Conservation (phyloP, 345 rosid species). For the Ailanthus altissimus region DNA sequence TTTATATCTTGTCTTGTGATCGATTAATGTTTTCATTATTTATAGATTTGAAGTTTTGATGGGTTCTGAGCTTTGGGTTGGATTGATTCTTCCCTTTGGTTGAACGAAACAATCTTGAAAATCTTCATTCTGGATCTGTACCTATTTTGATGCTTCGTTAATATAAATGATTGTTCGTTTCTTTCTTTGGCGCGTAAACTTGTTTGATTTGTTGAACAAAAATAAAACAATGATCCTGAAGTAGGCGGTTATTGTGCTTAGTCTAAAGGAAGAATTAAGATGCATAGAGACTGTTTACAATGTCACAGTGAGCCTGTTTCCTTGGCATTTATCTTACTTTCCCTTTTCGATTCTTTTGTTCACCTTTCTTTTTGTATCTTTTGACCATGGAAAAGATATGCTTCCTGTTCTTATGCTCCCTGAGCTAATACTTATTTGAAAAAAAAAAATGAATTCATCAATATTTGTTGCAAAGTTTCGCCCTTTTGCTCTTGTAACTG, state of each 20-base stretch:
- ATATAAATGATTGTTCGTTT: not conserved
- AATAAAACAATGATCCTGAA: too few species aligned
- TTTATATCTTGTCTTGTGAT: not conserved
- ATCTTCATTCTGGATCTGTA: conserved; percentile 6
- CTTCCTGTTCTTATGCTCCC: not conserved
- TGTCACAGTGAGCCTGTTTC: conserved; percentile 1
- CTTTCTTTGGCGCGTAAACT: not conserved
- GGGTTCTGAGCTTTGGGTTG: not conserved
- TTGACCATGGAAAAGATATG: not conserved
- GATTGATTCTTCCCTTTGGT: not conserved
- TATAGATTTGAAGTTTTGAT: not conserved
- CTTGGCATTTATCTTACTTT: not conserved
- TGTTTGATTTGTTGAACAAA: not conserved
- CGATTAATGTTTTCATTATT: not conserved
- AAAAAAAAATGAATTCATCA: not conserved
- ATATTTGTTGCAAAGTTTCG: not conserved
- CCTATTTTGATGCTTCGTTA: not conserved
- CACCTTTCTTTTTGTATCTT: not conserved
- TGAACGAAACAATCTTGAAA: not conserved
- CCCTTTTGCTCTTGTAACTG: not conserved
- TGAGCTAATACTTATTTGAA: not conserved
- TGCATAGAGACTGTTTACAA: not conserved
- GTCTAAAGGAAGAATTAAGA: not conserved
- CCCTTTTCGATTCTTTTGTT: not conserved
- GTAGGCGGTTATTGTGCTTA: not conserved